These are phyloP conservation scores for Barnettozyma siamensis DNA, from an alignment of 805 yeast species.

Conservation along the genomic window DNA sequence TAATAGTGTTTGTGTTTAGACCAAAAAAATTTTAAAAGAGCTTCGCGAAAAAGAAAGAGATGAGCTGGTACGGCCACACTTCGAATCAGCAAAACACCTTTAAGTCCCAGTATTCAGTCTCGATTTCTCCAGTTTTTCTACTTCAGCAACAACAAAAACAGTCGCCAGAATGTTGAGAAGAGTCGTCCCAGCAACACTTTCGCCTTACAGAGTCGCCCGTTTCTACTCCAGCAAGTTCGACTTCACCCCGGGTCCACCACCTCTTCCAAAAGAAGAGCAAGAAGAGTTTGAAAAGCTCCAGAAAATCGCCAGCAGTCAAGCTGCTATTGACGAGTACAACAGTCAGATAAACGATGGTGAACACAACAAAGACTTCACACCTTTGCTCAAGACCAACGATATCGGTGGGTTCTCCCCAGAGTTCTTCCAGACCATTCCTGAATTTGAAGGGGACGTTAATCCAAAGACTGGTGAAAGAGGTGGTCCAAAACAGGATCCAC, in stretches of 20 bases:
- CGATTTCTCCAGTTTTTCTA: no score
- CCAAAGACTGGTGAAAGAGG: conserved; percentile 94
- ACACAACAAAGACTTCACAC: conserved; percentile 29
- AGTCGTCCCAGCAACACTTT: neutral
- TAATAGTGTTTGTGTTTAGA: neutral
- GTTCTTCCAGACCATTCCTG: conserved; percentile 76
- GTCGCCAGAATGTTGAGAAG: conserved; percentile 9
- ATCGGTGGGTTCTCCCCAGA: conserved; percentile 65
- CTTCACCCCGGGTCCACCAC: conserved; percentile 49
- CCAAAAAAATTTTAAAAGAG: neutral
- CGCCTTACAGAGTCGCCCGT: conserved; percentile 8
- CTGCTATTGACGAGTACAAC: conserved; percentile 72
- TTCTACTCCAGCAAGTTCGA: conserved; percentile 19
- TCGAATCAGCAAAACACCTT: neutral
- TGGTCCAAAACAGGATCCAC: conserved; percentile 97
- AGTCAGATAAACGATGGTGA: conserved; percentile 26
- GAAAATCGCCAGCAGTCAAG: conserved; percentile 71
- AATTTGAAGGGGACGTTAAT: conserved; percentile 90
- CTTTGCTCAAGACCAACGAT: conserved; percentile 40
- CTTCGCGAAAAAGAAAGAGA: neutral
- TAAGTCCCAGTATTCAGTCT: no score
- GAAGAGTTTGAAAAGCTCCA: conserved; percentile 89
- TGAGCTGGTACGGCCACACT: conserved; percentile 1
- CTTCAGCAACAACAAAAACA: no score
- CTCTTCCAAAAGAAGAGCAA: conserved; percentile 73